A percentile compares a stretch with the other conserved stretches of the same genome.
phyloP scores from a whole-genome alignment of 148 eudicot species.

The Silene uniflora region DNA sequence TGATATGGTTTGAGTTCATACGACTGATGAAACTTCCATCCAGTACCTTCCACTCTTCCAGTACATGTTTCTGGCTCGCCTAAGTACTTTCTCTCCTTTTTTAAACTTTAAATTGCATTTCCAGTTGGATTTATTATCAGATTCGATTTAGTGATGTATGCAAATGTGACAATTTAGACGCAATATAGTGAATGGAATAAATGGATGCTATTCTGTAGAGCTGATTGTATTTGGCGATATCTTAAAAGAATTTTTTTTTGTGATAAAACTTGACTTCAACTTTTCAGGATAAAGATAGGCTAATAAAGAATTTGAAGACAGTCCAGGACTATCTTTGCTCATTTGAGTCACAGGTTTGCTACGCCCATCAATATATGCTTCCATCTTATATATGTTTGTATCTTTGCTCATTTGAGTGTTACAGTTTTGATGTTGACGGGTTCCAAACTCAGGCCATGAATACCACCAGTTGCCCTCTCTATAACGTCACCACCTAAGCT shows the following conservation, averaged over 20 bases:
- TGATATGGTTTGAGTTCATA: not conserved
- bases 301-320: slow-evolving; percentile 72
- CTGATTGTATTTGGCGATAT: not conserved
- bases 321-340: slow-evolving; percentile 92
- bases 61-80: not conserved
- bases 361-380: not conserved
- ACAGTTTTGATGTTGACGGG: no score
- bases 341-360: slow-evolving; percentile 76
- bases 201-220: not conserved
- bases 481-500: no score
- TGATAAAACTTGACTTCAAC: slow-evolving; percentile 6
- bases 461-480: no score
- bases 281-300: slow-evolving; percentile 76
- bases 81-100: not conserved
- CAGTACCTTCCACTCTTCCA: not conserved
- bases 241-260: not conserved
- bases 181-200: not conserved
- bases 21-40: not conserved
- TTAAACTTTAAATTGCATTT: not conserved
- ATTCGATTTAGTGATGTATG: not conserved
- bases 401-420: not conserved
- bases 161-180: not conserved
- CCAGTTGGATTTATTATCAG: not conserved
- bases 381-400: slow-evolving; percentile 1
- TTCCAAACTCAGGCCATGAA: no score